Evolutionary conservation across 257 asterid genomes (phyloP).

Genomic region (Capsicum chinense): DNA sequence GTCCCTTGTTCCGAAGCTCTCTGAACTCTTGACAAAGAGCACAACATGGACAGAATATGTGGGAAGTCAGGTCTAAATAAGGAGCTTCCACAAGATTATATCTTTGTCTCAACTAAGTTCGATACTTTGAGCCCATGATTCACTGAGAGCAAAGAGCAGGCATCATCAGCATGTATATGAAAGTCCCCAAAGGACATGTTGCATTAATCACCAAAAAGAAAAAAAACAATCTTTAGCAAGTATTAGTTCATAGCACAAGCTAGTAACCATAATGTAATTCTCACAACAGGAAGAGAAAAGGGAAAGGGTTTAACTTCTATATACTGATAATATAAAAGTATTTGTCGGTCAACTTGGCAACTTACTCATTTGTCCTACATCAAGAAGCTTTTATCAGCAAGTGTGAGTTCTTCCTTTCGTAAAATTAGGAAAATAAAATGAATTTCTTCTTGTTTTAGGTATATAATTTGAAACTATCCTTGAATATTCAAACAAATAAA

Average conservation of each 20-base stretch:
- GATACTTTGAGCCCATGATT: slow-evolving; percentile 52
- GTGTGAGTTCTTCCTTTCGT: too few relatives aligned
- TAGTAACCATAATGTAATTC: neutral
- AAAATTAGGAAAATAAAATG: too few relatives aligned
- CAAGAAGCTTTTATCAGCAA: slow-evolving; percentile 18
- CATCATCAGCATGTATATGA: slow-evolving; percentile 50
- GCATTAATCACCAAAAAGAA: slow-evolving; percentile 24
- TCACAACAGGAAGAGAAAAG: neutral
- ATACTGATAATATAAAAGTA: neutral
- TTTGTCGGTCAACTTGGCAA: neutral
- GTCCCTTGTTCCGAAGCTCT: slow-evolving; percentile 51
- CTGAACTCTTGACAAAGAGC: slow-evolving; percentile 62
- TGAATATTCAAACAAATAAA: too few relatives aligned
- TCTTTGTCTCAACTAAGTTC: slow-evolving; percentile 45
- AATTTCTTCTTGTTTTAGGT: too few relatives aligned
- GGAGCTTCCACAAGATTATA: slow-evolving; percentile 60
- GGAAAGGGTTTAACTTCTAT: neutral
- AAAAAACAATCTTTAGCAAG: neutral
- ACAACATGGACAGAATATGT: slow-evolving; percentile 50
- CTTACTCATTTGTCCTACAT: slow-evolving; percentile 50
- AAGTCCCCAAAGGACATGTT: slow-evolving; percentile 49
- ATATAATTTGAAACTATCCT: too few relatives aligned
- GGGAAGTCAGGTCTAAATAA: slow-evolving; percentile 45
- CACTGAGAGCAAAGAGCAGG: slow-evolving; percentile 50
- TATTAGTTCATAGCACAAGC: neutral